phyloP scores from a whole-genome alignment of 1,284 basidiomycete genomes.

The Ganoderma lingzhi region DNA sequence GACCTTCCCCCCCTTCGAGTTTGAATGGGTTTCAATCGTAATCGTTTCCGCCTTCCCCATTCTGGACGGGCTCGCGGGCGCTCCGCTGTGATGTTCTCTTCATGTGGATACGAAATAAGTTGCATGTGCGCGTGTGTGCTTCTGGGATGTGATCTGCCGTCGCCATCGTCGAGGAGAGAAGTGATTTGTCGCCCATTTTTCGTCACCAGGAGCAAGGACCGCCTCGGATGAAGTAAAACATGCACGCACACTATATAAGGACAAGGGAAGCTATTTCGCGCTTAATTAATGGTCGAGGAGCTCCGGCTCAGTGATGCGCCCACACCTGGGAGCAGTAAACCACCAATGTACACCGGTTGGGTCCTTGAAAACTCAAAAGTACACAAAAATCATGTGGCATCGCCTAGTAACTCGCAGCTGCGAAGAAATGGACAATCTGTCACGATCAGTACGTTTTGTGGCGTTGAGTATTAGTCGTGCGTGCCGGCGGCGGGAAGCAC shows the following conservation, averaged over 20 bases:
- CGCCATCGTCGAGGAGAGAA: background rate
- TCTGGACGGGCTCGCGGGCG: background rate
- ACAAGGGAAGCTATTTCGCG: no score
- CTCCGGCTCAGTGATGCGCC: no score
- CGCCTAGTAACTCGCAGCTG: background rate
- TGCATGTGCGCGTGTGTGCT: background rate
- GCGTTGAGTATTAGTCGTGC: background rate
- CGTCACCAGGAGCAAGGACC: background rate
- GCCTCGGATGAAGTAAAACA: no score
- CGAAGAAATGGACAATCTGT: background rate
- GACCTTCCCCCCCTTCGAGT: background rate
- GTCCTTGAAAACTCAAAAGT: no score
- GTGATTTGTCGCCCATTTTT: background rate
- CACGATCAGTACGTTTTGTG: background rate
- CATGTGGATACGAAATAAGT: background rate
- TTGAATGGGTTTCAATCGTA: background rate
- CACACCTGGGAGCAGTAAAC: no score
- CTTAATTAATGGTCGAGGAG: no score
- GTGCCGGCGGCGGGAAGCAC: background rate
- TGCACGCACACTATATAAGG: no score
- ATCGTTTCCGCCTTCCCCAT: background rate
- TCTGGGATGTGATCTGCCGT: background rate
- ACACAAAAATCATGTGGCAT: no score
- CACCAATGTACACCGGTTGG: no score
- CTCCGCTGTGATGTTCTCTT: background rate